Base-by-base conservation (phyloP, 768 basidiomycete genomes). In the Candolleomyces eurysporus region DNA sequence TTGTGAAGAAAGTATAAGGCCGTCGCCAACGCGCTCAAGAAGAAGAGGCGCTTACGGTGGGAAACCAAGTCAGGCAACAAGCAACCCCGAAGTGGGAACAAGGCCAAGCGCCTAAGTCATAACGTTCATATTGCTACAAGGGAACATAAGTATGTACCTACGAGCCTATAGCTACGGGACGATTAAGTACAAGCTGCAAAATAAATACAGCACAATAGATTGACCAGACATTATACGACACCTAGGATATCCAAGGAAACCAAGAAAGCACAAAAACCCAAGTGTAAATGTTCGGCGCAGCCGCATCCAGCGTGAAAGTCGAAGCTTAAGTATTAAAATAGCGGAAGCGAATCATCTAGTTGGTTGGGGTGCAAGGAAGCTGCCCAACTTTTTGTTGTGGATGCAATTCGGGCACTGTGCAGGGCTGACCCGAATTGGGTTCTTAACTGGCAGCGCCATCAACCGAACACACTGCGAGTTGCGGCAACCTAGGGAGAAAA, bases 381-480 rank as follows among this genome's bases (percentile, higher is more conserved):
- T 55, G n/a, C 61, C 61, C 54, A 61, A 36, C 32, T 57, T 61
- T 61, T 61, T 61, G 7, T 56, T 55, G 56, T 61, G 61, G 40
- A 67, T 70, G 64, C 82, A 82, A 53, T 79, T 75, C 10, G 73
- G 72, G 58, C 82, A 83, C 59, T 68, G 68, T 6, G 80, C 78
- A 36, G 84, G 82, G 71, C 85, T 87, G 64, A 90, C 80, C 63
- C 89, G 79, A 63, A 90, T 90, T 26, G 89, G 88, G 68, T 91
- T 91, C 66, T 78, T 83, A 50, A 84, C 82, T 31, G 89, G 89
- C 50, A 81, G 73, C 30, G 80, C 76, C 90, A 92, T 92, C 71
- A 88, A 69, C 51, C 87, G 82, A 56, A 78, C 75, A 68, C 90
- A 91, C 69, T 72, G 21, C 77, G 68, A 31, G 84, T 84, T 68